These are phyloP conservation scores for Myxozyma neglecta DNA, from an alignment of 805 yeast genomes.

Conservation along the genomic window DNA sequence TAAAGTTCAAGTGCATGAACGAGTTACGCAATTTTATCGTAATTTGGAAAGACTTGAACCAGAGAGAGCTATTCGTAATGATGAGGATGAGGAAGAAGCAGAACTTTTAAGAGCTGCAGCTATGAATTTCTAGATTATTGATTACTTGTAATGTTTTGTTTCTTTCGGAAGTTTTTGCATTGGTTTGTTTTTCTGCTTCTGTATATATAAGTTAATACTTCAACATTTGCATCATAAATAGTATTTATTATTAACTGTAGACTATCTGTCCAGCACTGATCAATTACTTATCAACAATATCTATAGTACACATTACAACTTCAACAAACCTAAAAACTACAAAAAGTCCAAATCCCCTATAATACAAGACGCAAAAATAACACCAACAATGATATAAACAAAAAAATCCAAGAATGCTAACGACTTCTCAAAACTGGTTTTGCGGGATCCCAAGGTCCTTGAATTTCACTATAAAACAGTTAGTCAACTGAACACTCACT, in stretches of 20 bases:
- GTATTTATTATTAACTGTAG: no score
- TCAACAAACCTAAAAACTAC: no score
- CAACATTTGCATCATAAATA: no score
- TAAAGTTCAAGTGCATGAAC: constrained; percentile 67
- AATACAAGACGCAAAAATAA: not conserved
- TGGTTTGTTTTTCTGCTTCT: no score
- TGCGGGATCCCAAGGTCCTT: constrained; percentile 94
- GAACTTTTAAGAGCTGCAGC: constrained; percentile 4
- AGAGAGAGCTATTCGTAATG: not conserved
- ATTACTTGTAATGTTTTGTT: not conserved
- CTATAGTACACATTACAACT: no score
- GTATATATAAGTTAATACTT: no score
- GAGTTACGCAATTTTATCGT: constrained; percentile 68
- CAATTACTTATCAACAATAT: no score
- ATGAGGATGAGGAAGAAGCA: constrained; percentile 2
- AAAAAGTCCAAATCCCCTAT: no score
- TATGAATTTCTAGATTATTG: not conserved
- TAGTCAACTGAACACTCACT: not conserved
- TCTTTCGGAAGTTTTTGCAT: not conserved
- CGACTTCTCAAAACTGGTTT: constrained; percentile 54
- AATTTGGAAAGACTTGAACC: constrained; percentile 13
- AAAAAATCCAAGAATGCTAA: not conserved
- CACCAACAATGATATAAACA: not conserved
- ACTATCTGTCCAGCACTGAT: no score
- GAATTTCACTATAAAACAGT: constrained; percentile 53